Base-by-base conservation (phyloP, 169 alveolate species). In the Cryptosporidium ubiquitum region DNA sequence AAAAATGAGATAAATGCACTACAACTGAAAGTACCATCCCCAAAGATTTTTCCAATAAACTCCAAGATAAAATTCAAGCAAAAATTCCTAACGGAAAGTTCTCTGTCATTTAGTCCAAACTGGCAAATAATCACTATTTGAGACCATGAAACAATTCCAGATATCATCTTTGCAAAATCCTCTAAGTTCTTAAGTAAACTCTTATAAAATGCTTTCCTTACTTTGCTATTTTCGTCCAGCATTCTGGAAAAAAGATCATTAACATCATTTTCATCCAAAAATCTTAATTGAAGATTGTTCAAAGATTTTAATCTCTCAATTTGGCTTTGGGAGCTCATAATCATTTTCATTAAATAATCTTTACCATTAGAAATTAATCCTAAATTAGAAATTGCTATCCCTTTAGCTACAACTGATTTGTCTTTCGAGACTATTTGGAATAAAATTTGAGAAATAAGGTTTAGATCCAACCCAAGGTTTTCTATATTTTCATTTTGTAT, bases 21-120 rank as follows among this genome's bases (percentile, higher is more conserved):
- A 12, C 35, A 55, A 26, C 20, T 23, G 39, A 55, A 55, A 10
- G 66, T 55, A 3, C 89, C 89, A 1, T 31, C 49, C 9, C 89
- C 89, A 37, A 58, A 79, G 20, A 37, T 61, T 42, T 23, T 44
- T 42, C 51, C 39, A 6, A 64, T 40, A 49, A 61, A 79, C 20
- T 79, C 75, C 1, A 60, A 9, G 18, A 79, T 12, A 79, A 79
- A 79, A 20, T 42, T 16, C n/a, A 58, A 18, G n/a, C 79, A 58
- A 0, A 68, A 58, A 3, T 18, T 60, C 55, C 55, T 79, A 5
- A 79, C 75, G 5, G 20, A 16, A n/a, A 3, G 14, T 18, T 61
- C 66, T 29, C 74, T 79, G 20, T 79, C 89, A 44, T 79, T 79
- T 9, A 79, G 69, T 42, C 89, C 89, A 44, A 79, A 79, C 1